Conservation (phyloP, 495 filamentous ascomycete genomes). For the Tuber brumale region DNA sequence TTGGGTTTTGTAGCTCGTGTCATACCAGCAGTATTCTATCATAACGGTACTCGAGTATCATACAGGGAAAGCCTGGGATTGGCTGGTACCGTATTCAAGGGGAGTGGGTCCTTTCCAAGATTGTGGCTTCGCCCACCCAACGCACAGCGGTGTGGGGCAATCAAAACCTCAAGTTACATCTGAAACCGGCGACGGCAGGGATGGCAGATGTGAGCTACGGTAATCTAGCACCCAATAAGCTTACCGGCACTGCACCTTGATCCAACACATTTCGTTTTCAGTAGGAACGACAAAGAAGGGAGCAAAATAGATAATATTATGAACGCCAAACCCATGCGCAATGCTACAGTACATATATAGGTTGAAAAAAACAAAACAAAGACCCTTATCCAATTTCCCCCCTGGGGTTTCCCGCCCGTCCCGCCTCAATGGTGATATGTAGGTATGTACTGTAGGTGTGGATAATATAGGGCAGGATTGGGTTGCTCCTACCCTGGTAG, state of each 20-base stretch:
- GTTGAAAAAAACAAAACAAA: background rate
- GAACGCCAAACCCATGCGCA: background rate
- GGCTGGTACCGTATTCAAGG: no score
- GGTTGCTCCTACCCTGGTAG: background rate
- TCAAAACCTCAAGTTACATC: background rate
- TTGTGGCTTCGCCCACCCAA: no score
- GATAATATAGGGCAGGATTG: background rate
- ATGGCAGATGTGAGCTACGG: background rate
- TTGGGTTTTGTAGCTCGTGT: no score
- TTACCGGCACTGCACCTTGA: background rate
- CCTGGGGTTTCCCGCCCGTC: background rate
- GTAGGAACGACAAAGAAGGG: background rate
- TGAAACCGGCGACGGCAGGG: background rate
- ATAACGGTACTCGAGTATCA: no score
- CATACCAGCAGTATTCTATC: no score
- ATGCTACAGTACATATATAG: background rate
- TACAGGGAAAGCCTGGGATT: no score
- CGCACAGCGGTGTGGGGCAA: background rate
- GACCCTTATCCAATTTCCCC: background rate
- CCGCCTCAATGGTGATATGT: background rate
- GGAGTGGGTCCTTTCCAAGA: no score
- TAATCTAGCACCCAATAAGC: background rate
- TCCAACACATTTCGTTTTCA: background rate
- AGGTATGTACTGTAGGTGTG: background rate
- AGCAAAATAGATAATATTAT: background rate